Evolutionary conservation across 352 stramenopile genomes (phyloP).

Genomic region (Blastocystis sp.): DNA sequence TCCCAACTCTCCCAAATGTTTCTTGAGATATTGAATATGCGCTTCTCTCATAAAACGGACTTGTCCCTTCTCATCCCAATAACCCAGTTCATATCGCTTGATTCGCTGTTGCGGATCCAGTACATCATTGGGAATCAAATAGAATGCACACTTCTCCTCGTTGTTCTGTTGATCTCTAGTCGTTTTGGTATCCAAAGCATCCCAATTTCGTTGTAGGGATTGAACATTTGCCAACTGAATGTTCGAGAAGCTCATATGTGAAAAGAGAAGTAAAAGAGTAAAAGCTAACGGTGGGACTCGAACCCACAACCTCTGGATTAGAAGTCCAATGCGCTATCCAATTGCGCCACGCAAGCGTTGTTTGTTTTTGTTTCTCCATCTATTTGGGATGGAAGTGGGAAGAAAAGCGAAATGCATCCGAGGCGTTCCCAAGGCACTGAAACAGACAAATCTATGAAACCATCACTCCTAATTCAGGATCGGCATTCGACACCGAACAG

Average conservation of each 20-base stretch:
- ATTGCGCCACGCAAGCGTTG: constrained; percentile 48
- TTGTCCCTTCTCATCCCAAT: constrained; percentile 41
- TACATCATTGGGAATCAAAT: constrained; percentile 39
- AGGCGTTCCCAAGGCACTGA: too few relatives aligned
- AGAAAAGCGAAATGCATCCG: not conserved
- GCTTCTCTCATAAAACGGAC: constrained; percentile 53
- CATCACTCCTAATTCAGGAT: too few relatives aligned
- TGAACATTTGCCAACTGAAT: not conserved
- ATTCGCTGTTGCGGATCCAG: not conserved
- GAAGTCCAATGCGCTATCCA: constrained; percentile 56
- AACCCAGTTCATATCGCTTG: not conserved
- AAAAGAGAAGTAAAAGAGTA: not conserved
- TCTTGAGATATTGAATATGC: constrained; percentile 26
- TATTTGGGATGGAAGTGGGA: not conserved
- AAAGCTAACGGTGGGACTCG: constrained; percentile 27
- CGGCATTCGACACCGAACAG: too few relatives aligned
- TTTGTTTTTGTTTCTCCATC: not conserved
- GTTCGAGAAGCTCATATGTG: not conserved
- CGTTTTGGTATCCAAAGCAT: constrained; percentile 25
- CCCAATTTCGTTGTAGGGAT: not conserved
- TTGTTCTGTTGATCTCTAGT: not conserved
- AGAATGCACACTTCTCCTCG: constrained; percentile 37
- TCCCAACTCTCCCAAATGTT: constrained; percentile 1
- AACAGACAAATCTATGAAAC: too few relatives aligned
- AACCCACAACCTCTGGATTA: constrained; percentile 11